Evolutionary conservation across 805 yeast genomes (phyloP).

Genomic region (Starmerella lactis-condensi): DNA sequence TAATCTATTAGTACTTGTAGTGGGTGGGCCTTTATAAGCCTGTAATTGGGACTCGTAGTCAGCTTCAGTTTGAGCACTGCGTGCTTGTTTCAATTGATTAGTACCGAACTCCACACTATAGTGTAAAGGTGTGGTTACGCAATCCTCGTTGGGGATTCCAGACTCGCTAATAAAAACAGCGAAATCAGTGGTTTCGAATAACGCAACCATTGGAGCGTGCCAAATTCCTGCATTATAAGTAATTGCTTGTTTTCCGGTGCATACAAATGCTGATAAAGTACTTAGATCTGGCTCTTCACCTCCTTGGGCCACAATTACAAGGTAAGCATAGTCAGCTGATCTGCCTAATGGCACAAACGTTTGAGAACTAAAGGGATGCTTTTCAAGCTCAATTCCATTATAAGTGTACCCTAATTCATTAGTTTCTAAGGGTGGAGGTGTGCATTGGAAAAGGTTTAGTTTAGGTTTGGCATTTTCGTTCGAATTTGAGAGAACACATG

Average conservation of each 20-base stretch:
- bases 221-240: slow-evolving; percentile 72
- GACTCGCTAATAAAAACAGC: slow-evolving; percentile 80
- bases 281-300: slow-evolving; percentile 32
- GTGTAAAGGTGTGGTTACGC: too few species aligned
- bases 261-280: slow-evolving; percentile 48
- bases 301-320: slow-evolving; percentile 58
- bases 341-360: slow-evolving; percentile 85
- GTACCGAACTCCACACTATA: slow-evolving; percentile 65
- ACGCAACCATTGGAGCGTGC: slow-evolving; percentile 95
- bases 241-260: slow-evolving; percentile 71
- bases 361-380: slow-evolving; percentile 80
- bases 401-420: slow-evolving; percentile 23
- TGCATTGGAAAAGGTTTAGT: slow-evolving; percentile 70
- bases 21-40: slow-evolving; percentile 42
- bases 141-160: slow-evolving; percentile 58
- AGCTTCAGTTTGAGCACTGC: slow-evolving; percentile 58
- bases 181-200: slow-evolving; percentile 54
- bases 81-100: slow-evolving; percentile 28
- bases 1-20: slow-evolving; percentile 10
- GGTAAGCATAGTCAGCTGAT: slow-evolving; percentile 32
- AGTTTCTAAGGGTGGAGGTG: slow-evolving; percentile 33
- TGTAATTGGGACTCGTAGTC: slow-evolving; percentile 35
- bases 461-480: slow-evolving; percentile 34
- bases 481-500: slow-evolving; percentile 38
- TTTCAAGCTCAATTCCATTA: slow-evolving; percentile 52